Evolutionary conservation across 768 basidiomycete genomes (phyloP).

Genomic region (Pholiota microspora): DNA sequence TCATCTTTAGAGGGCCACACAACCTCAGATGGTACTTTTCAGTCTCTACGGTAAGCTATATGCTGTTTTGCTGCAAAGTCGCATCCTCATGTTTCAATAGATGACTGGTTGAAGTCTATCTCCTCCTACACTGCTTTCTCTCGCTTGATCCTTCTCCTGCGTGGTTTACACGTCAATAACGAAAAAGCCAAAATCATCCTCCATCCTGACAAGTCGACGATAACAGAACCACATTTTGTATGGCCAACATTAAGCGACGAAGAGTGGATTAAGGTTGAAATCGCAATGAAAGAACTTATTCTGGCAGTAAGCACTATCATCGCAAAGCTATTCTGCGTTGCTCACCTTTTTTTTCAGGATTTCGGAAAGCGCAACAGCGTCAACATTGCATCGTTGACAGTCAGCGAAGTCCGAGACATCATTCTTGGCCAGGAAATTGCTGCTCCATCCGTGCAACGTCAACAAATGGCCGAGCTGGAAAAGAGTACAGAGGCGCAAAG

Average conservation of each 20-base stretch:
- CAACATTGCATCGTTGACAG: constrained; percentile 95
- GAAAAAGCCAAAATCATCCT: constrained; percentile 99
- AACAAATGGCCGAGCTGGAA: constrained; percentile 99
- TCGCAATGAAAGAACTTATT: constrained; percentile 97
- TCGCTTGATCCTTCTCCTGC: constrained; percentile 92
- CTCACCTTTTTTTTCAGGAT: constrained; percentile 49
- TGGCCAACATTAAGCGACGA: constrained; percentile 94
- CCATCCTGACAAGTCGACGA: constrained; percentile 94
- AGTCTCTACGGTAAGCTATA: constrained; percentile 76
- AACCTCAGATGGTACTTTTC: constrained; percentile 99
- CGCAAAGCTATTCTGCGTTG: background rate
- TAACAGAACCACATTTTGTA: constrained; percentile 96
- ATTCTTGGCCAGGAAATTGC: constrained; percentile 99
- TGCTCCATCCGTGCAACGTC: constrained; percentile 91
- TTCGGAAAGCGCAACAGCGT: constrained; percentile 99
- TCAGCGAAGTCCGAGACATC: constrained; percentile 96
- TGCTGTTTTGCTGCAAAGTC: background rate
- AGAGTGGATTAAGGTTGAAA: constrained; percentile 99
- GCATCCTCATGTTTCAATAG: constrained; percentile 32
- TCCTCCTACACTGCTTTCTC: constrained; percentile 99
- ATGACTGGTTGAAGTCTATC: constrained; percentile 99
- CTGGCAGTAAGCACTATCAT: constrained; percentile 55
- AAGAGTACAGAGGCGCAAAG: constrained; percentile 93
- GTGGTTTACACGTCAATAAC: constrained; percentile 97
- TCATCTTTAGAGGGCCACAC: constrained; percentile 74